Evolutionary conservation across 2,329 filamentous ascomycete species (phyloP), one percentile per base, ranked within the genome.

Genomic region (Alternaria viburni): DNA sequence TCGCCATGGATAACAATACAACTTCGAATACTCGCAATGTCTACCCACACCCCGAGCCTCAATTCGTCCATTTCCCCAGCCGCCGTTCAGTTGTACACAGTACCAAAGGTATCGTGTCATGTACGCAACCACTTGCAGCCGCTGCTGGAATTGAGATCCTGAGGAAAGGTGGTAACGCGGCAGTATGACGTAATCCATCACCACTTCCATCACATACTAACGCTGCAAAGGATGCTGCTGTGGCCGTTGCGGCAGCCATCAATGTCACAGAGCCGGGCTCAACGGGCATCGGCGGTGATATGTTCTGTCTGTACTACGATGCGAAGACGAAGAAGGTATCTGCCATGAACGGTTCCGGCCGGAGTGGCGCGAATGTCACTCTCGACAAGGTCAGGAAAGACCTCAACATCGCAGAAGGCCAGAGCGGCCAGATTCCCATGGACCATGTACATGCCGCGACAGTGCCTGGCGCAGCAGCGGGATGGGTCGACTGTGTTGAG

Each of bases 261-360:
- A 98, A 97, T 81, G 88, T 98, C 76, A 97, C 95, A 0, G 96
- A 99, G 77, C 96, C 96, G 8, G 89, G 90, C 62, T 96, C 92
- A 6, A 98, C 96, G 1, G 96, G 96, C 44, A 97, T 99, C 64
- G 96, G 96, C 61, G 96, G 96, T 66, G 96, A 99, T 81, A 93
- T 97, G 89, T 99, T 98, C 82, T 94, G 94, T 79, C 88, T 98
- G 36, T 97, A 89, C 85, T 98, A 95, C 83, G 88, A 96, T 77
- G 93, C 93, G 45, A 87, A 90, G 71, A 92, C 90, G 0, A 91
- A 91, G 76, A 91, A 91, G 67, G 90, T 98, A 9, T 90, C 89
- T 58, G 92, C 93, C 10, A 83, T 98, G 80, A 99, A 99, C 80
- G 96, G 94, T 19, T 97, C 94, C 1, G 96, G 96, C n/a, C 89